Evolutionary conservation across 129 eudicot species (phyloP).

Genomic region (Calendula officinalis): DNA sequence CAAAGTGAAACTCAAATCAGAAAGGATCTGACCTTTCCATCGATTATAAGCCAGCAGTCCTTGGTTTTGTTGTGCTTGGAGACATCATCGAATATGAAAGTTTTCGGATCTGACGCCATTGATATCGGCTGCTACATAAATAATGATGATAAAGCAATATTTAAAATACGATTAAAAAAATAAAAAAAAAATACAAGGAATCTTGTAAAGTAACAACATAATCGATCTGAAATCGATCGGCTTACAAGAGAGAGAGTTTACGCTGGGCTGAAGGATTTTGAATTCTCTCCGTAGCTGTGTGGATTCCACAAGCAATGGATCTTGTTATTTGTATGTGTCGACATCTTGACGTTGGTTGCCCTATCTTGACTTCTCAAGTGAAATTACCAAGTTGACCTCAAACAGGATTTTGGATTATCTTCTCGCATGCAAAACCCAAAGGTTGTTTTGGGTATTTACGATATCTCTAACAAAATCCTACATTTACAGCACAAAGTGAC

Average conservation of each 20-base stretch:
- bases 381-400: constrained; percentile 15
- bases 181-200: neutral
- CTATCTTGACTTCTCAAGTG: neutral
- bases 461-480: too few relatives aligned
- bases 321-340: constrained; percentile 21
- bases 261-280: constrained; percentile 26
- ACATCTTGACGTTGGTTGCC: neutral
- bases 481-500: too few relatives aligned
- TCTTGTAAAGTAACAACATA: constrained; percentile 5
- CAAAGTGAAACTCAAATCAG: neutral
- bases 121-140: neutral
- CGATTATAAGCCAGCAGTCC: constrained; percentile 73
- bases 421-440: too few relatives aligned
- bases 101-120: constrained; percentile 66
- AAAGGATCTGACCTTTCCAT: constrained; percentile 66
- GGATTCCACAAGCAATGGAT: constrained; percentile 4
- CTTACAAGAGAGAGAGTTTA: constrained; percentile 15
- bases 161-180: neutral
- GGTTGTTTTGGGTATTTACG: too few relatives aligned
- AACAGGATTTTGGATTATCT: neutral
- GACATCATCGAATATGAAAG: constrained; percentile 56
- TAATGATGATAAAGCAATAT: neutral
- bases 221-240: constrained; percentile 11
- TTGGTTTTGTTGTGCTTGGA: constrained; percentile 63
- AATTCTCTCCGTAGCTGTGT: constrained; percentile 5